Percentiles rank a stretch among this genome's conserved stretches.
Conservation (phyloP, 257 asterid species). For the Solanum etuberosum region DNA sequence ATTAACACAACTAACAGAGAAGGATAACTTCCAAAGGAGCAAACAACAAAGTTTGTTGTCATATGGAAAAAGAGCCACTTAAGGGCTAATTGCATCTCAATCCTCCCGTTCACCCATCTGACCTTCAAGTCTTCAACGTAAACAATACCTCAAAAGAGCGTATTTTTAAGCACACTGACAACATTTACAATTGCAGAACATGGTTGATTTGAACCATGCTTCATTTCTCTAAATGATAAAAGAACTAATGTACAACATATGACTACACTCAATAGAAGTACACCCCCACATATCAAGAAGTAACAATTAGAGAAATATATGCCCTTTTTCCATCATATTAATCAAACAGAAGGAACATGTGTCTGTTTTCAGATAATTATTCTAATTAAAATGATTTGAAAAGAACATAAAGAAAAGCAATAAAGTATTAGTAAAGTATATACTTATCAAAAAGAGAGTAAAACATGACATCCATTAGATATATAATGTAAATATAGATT, state of each 20-base stretch:
- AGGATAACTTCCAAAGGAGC: not conserved
- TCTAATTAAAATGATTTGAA: not conserved
- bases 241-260: not conserved
- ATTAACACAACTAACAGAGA: not conserved
- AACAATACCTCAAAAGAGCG: not conserved
- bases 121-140: not conserved
- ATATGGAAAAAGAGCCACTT: not conserved
- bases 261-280: not conserved
- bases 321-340: not conserved
- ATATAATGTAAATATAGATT: not conserved
- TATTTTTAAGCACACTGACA: not conserved
- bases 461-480: not conserved
- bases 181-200: not conserved
- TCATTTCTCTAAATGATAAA: not conserved
- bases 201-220: not conserved
- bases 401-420: not conserved
- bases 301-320: not conserved
- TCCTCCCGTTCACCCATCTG: not conserved
- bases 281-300: not conserved
- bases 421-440: not conserved
- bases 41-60: not conserved
- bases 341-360: not conserved
- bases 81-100: not conserved
- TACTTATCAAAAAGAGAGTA: not conserved
- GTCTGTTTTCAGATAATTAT: not conserved